Evolutionary conservation across 768 basidiomycete species (phyloP).

Genomic region (Tricholoma sp.): DNA sequence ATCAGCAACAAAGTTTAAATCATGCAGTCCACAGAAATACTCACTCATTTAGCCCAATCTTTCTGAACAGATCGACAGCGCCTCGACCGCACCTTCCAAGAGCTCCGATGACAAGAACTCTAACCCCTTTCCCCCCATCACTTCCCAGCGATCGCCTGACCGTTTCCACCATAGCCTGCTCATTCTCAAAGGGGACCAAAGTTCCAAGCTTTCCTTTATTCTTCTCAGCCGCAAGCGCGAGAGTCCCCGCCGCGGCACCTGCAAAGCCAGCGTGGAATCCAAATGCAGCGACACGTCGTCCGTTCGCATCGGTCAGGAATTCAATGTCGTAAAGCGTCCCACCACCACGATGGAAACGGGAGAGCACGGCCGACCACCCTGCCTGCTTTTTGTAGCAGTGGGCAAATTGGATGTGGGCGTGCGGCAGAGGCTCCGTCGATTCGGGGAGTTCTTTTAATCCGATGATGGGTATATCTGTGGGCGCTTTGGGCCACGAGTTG

Average conservation of each 20-base stretch:
- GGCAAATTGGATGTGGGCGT: conserved; percentile 97
- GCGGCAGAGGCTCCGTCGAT: conserved; percentile 77
- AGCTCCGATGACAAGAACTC: conserved; percentile 92
- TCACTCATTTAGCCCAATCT: conserved; percentile 92
- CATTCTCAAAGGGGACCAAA: conserved; percentile 80
- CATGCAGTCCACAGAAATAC: conserved; percentile 25
- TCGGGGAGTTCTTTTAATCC: conserved; percentile 94
- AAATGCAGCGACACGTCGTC: conserved; percentile 94
- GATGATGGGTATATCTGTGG: conserved; percentile 71
- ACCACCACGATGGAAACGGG: conserved; percentile 77
- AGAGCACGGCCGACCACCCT: conserved; percentile 84
- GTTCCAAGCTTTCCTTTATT: conserved; percentile 56
- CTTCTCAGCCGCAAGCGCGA: conserved; percentile 69
- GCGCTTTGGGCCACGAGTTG: conserved; percentile 86
- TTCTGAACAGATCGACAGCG: conserved; percentile 91
- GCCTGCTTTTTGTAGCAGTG: conserved; percentile 97
- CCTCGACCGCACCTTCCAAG: conserved; percentile 93
- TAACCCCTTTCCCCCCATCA: conserved; percentile 62
- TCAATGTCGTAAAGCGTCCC: conserved; percentile 94
- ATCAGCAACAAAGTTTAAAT: neutral
- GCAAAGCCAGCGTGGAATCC: conserved; percentile 98
- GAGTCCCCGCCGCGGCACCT: conserved; percentile 89
- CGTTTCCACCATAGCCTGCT: conserved; percentile 71
- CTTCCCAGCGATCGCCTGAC: conserved; percentile 65
- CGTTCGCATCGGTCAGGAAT: conserved; percentile 79